Evolutionary conservation across 2,329 filamentous ascomycete genomes (phyloP).

Genomic region (Trichoderma afroharzianum): DNA sequence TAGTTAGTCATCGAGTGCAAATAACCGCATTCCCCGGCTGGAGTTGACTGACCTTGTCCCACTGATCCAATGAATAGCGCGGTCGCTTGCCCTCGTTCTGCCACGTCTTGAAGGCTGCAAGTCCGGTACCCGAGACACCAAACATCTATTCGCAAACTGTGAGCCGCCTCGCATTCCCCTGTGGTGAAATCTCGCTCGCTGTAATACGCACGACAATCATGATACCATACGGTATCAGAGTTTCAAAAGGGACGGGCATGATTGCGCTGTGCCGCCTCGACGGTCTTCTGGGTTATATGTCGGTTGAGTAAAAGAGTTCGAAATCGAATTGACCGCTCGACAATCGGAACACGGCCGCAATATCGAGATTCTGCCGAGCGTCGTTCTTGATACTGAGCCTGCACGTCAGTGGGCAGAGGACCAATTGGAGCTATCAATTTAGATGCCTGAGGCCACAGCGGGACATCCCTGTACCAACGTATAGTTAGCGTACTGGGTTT

Average conservation of each 20-base stretch:
- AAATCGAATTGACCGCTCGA: neutral
- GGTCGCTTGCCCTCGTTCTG: conserved; percentile 59
- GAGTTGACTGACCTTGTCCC: conserved; percentile 53
- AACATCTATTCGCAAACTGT: conserved; percentile 53
- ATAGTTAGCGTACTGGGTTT: conserved; percentile 15
- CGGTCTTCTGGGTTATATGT: conserved; percentile 24
- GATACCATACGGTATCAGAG: conserved; percentile 62
- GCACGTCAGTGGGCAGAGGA: conserved; percentile 6
- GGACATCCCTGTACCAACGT: neutral
- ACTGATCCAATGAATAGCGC: conserved; percentile 59
- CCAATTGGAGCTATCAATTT: conserved; percentile 1
- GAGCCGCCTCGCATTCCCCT: conserved; percentile 21
- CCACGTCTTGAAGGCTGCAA: conserved; percentile 54
- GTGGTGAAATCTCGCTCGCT: neutral
- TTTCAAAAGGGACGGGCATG: conserved; percentile 64
- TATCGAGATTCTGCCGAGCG: conserved; percentile 1
- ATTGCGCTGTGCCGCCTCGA: conserved; percentile 30
- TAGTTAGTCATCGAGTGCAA: conserved; percentile 28
- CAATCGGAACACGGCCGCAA: conserved; percentile 22
- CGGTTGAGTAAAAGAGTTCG: neutral
- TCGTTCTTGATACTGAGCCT: conserved; percentile 14
- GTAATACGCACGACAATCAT: conserved; percentile 52
- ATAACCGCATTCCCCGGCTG: neutral
- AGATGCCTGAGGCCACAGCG: conserved; percentile 25
- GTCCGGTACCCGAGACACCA: conserved; percentile 54